Evolutionary conservation across 257 asterid species (phyloP), one percentile per base, ranked within the genome.

Genomic region (Primulina tabacum): DNA sequence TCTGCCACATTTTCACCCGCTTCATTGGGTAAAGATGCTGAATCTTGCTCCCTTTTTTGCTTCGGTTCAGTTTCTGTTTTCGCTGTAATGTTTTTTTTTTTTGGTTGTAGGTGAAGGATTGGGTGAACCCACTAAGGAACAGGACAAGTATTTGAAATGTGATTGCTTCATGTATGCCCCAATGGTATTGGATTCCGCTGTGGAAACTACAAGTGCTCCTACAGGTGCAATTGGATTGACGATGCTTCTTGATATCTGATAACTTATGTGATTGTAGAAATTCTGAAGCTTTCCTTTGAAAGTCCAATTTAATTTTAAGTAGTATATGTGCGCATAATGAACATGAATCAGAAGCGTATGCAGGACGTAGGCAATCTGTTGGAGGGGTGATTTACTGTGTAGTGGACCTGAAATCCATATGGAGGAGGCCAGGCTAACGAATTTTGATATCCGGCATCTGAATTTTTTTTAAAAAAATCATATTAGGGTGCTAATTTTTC

Each of bases 91-190:
- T 3, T 52, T 5, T 65, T 69, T 62, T 43, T 26, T 69, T 7
- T 1, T 47, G 21, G 6, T 66, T 53, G 67, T 58, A 83, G 87
- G 79, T 64, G 76, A 71, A 50, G 69, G 52, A 12, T 64, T 21
- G 53, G 18, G 11, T 26, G 81, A 74, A 64, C 62, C 82, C 56
- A 35, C 50, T 7, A 24, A 60, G 58, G 37, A 26, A 20, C 53
- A 70, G 2, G 76, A 78, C 28, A 35, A 33, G 1, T 85, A 78
- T 75, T 57, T 85, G 71, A 74, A 62, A 64, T 77, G 83, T 60
- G 88, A 88, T 77, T 63, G 72, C 64, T 79, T 80, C 52, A 71
- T 88, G 87, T 85, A 85, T 74, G 81, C 89, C 7, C 89, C 88
- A 11, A 50, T 82, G 14, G 30, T 76, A 29, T 1, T 2, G 33